Conservation (phyloP, 441 rosid genomes). For the Aquilaria agallochum region DNA sequence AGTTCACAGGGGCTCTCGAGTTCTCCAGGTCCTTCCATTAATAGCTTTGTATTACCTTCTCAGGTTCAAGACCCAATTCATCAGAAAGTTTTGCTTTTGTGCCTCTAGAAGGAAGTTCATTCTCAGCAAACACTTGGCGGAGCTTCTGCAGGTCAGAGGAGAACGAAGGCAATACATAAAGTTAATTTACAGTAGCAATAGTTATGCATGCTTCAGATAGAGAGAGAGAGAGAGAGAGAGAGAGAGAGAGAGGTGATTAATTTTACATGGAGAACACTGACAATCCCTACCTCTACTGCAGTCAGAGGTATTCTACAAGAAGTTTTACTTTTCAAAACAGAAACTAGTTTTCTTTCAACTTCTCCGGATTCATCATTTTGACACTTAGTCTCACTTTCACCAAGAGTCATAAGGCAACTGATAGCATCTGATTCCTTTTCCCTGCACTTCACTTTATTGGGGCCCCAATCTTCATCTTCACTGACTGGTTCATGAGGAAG, state of each 20-base stretch:
- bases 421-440: constrained; percentile 81
- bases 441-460: constrained; percentile 67
- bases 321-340: constrained; percentile 43
- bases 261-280: constrained; percentile 8
- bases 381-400: constrained; percentile 47
- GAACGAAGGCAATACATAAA: constrained; percentile 15
- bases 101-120: constrained; percentile 89
- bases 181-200: not conserved
- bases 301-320: constrained; percentile 63
- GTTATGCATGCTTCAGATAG: not conserved
- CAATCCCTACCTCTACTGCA: constrained; percentile 71
- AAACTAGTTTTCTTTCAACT: constrained; percentile 30
- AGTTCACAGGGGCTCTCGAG: too few species aligned
- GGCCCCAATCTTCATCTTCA: constrained; percentile 99
- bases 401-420: constrained; percentile 63
- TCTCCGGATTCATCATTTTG: constrained; percentile 27
- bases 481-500: constrained; percentile 64
- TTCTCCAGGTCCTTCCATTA: too few species aligned
- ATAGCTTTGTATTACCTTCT: constrained; percentile 48
- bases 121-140: constrained; percentile 83
- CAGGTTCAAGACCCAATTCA: constrained; percentile 78
- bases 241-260: constrained; percentile 9
- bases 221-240: too few species aligned
- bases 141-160: constrained; percentile 66
- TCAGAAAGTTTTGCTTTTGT: constrained; percentile 73